Evolutionary conservation across 1,284 basidiomycete genomes (phyloP), one percentile per base, ranked within the genome.

Genomic region (Leccinum cinnamomeum): DNA sequence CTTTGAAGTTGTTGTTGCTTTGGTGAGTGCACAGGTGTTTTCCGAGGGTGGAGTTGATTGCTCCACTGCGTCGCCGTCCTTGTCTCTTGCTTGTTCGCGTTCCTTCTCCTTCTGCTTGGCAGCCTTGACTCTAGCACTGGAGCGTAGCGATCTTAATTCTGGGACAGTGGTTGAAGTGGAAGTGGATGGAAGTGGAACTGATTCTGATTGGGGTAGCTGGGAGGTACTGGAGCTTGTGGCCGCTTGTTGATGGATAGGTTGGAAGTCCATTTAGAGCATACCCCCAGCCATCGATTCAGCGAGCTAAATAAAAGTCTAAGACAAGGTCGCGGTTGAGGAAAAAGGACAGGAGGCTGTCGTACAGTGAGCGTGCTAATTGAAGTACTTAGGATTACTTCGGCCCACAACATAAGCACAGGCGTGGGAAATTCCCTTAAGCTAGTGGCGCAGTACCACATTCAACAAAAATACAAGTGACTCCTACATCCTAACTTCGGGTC

Each of bases 201-300:
- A 67, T 70, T 80, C 77, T 74, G 78, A 75, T 73, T 79, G 71
- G 67, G 70, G 72, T 66, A 72, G 75, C 59, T 74, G 77, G 30
- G 64, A 67, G 62, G 63, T 75, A 78, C 81, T 86, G 77, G 84
- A 82, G 82, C 78, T 84, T 76, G 83, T 84, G 83, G 84, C 85
- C 84, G 86, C 84, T 82, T 81, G 81, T 74, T 82, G 79, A 81
- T 89, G 79, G 75, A 78, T 80, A 80, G 82, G 81, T 87, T 81
- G 79, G 85, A 88, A 84, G 87, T 91, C 89, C 89, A 91, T 91
- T 90, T 90, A 90, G 87, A 84, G 79, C 80, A 83, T 87, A 82
- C 86, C 78, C 84, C 84, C 84, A 85, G 89, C 89, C 89, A 91
- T 91, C 84, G 88, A 89, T 87, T 81, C 80, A 74, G 74, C 76